Base-by-base conservation (phyloP, 345 rosid genomes). In the Citrus maxima region DNA sequence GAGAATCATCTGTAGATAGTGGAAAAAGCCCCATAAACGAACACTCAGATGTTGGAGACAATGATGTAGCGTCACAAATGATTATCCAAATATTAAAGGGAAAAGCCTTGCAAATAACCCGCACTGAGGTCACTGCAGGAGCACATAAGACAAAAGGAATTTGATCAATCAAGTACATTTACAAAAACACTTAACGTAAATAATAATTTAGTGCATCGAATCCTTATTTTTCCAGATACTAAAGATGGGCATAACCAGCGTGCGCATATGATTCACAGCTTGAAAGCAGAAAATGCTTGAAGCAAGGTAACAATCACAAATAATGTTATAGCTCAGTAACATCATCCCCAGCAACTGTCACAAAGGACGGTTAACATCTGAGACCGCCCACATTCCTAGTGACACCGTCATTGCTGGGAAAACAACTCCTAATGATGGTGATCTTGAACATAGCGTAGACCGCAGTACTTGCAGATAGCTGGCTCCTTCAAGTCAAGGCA, bases 401-500 rank as follows among this genome's bases (percentile, higher is more conserved):
- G 34, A 32, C 27, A 4, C 12, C 10, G 2, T 5, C 22, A 10
- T 54, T 55, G 40, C 75, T 32, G 35, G 49, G 10, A 27, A 51
- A 25, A 54, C 10, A 55, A 24, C 2, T 62, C 55, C 85, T 88
- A 95, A 83, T 95, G 99, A 84, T 94, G 98, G 85, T 95, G 97
- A 81, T 88, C 98, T 85, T 94, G 98, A 76, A 93, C 87, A 35
- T 90, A 96, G 55, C 97, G 97, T 70, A 96, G 89, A 73, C 99
- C 98, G 49, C 99, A 96, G 76, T 96, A 96, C 89, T 96, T 96
- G 97, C 99, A 96, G 12, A 94, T 77, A 5, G 99, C 98, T 18
- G 98, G 97, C 81, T 90, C 95, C 71, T 88, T 81, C 78, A 88
- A 77, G 87, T 94, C 99, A 1, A 96, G 94, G 88, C 98, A 96